Evolutionary conservation across 2,329 filamentous ascomycete species (phyloP).

Genomic region (Sclerotinia sclerotiorum): DNA sequence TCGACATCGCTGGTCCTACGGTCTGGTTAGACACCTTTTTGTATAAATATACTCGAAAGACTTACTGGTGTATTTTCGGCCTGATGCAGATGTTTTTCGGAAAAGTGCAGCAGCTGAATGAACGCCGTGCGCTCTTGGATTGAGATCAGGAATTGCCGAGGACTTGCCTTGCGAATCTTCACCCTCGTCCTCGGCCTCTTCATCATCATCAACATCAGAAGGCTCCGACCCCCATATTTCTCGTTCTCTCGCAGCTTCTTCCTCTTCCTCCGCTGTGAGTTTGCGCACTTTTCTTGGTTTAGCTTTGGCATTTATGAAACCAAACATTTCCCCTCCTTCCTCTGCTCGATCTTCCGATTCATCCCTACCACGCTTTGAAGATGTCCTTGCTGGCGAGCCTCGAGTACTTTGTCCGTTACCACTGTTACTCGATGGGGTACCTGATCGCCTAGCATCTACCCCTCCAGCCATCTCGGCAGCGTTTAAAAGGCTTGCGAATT

Average conservation of each 20-base stretch:
- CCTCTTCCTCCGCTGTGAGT: conserved; percentile 26
- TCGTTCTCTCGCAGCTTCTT: conserved; percentile 32
- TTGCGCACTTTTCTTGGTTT: conserved; percentile 25
- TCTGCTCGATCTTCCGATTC: conserved; percentile 19
- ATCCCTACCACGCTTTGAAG: conserved; percentile 16
- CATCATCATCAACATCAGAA: conserved; percentile 28
- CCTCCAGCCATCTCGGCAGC: conserved; percentile 36
- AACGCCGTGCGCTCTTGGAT: conserved; percentile 36
- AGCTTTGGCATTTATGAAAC: conserved; percentile 19
- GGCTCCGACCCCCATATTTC: conserved; percentile 38
- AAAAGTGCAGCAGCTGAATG: conserved; percentile 38
- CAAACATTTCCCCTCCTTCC: conserved; percentile 18
- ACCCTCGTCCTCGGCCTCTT: not conserved
- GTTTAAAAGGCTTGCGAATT: conserved; percentile 36
- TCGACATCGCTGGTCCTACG: conserved; percentile 38
- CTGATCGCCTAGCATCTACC: conserved; percentile 19
- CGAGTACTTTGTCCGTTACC: conserved; percentile 1
- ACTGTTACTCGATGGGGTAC: conserved; percentile 16
- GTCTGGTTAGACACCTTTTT: conserved; percentile 12
- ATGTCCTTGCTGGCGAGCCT: not conserved
- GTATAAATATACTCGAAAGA: not conserved
- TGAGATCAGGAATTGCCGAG: conserved; percentile 26
- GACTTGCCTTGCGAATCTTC: conserved; percentile 15
- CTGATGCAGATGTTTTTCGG: conserved; percentile 34
- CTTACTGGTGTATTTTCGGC: conserved; percentile 39